These are phyloP conservation scores for Eremochloa ophiuroides DNA, from an alignment of 176 grass and related monocot species.

Conservation along the genomic window DNA sequence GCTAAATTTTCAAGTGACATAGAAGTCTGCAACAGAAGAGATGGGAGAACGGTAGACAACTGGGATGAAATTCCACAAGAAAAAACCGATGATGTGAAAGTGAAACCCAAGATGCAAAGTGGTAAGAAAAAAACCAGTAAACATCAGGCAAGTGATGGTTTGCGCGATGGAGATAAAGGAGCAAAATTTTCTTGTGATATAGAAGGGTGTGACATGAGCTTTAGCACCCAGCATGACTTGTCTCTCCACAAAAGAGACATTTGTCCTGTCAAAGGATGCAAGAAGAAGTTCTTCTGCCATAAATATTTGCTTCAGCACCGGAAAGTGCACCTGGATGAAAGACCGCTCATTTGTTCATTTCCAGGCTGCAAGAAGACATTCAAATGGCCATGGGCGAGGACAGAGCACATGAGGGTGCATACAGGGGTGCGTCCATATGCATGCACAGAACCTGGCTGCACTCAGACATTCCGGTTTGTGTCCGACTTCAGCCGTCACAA, in stretches of 20 bases:
- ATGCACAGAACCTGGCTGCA: constrained; percentile 75
- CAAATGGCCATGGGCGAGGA: constrained; percentile 98
- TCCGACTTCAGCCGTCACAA: constrained; percentile 99
- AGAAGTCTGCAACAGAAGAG: background rate
- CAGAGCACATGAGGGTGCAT: constrained; percentile 95
- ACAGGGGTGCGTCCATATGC: constrained; percentile 81
- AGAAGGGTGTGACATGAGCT: constrained; percentile 93
- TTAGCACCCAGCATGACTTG: constrained; percentile 73
- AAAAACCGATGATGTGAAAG: constrained; percentile 29
- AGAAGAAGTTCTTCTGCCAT: constrained; percentile 96
- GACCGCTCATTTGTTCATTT: constrained; percentile 75
- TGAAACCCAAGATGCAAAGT: constrained; percentile 40
- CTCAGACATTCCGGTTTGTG: constrained; percentile 95
- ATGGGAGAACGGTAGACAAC: constrained; percentile 18
- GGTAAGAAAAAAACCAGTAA: constrained; percentile 53
- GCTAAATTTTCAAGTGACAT: background rate
- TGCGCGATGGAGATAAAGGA: constrained; percentile 24
- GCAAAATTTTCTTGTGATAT: constrained; percentile 69
- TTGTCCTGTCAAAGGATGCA: constrained; percentile 88
- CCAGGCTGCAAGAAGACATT: constrained; percentile 89
- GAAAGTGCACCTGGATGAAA: constrained; percentile 95
- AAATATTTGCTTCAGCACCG: constrained; percentile 95
- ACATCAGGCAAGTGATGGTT: constrained; percentile 20
- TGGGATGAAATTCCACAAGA: constrained; percentile 30
- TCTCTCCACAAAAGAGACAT: constrained; percentile 83